Evolutionary conservation across 2,329 filamentous ascomycete genomes (phyloP).

Genomic region (Pseudopyricularia cyperi): DNA sequence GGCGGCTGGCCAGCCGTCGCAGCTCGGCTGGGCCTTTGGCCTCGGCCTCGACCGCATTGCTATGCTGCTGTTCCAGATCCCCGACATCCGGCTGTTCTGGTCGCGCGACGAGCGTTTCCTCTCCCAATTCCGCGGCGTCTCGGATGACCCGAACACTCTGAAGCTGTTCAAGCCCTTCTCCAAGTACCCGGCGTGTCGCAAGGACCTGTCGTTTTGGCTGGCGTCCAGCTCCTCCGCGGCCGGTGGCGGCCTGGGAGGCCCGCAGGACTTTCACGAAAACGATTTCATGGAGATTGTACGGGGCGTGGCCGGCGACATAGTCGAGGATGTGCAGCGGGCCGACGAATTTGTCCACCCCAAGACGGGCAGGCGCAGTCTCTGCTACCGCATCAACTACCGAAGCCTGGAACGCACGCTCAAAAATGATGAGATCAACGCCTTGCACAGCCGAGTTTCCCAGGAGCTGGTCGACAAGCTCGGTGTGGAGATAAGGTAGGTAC

Average conservation of each 20-base stretch:
- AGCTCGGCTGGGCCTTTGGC: conserved; percentile 91
- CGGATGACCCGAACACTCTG: conserved; percentile 32
- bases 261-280: conserved; percentile 69
- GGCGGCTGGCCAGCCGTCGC: conserved; percentile 60
- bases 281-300: conserved; percentile 95
- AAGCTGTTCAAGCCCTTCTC: conserved; percentile 74
- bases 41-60: conserved; percentile 88
- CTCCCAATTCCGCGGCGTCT: conserved; percentile 62
- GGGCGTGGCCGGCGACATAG: conserved; percentile 65
- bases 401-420: conserved; percentile 85
- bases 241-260: conserved; percentile 29
- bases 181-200: conserved; percentile 77
- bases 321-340: conserved; percentile 75
- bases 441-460: conserved; percentile 57
- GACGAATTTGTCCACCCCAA: conserved; percentile 86
- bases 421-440: conserved; percentile 62
- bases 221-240: conserved; percentile 28
- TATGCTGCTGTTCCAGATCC: conserved; percentile 93
- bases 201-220: conserved; percentile 94
- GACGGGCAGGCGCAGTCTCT: conserved; percentile 70
- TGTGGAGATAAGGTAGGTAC: conserved; percentile 57
- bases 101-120: conserved; percentile 74
- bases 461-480: conserved; percentile 58
- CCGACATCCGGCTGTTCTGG: conserved; percentile 96
- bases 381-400: conserved; percentile 88